Percentiles rank a stretch among this genome's conserved stretches.
These are phyloP conservation scores for Plasmodium reichenowi DNA, from an alignment of 169 alveolate genomes.

Conservation along the genomic window DNA sequence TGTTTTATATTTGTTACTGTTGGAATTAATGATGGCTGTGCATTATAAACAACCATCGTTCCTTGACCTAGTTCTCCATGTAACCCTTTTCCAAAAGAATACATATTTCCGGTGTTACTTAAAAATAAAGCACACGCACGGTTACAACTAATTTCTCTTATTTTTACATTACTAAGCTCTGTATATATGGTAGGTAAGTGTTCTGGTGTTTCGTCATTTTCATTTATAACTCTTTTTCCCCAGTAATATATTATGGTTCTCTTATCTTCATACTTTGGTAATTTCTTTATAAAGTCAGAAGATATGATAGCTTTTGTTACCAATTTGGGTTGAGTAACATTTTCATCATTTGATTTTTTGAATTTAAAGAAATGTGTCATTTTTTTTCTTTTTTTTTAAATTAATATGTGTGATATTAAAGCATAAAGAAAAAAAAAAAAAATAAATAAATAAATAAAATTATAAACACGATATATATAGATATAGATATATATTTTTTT, in stretches of 20 bases:
- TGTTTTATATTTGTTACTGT: constrained; percentile 66
- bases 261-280: constrained; percentile 77
- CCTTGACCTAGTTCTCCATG: constrained; percentile 88
- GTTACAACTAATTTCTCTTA: constrained; percentile 80
- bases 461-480: not conserved
- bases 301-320: constrained; percentile 74
- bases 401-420: not conserved
- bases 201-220: constrained; percentile 71
- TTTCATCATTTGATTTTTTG: constrained; percentile 65
- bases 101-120: constrained; percentile 76
- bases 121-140: constrained; percentile 82
- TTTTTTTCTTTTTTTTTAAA: constrained; percentile 7
- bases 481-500: not conserved
- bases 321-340: constrained; percentile 65
- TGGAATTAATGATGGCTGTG: constrained; percentile 81
- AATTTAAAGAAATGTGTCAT: constrained; percentile 64
- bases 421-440: constrained; percentile 5
- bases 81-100: constrained; percentile 85
- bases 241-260: constrained; percentile 74
- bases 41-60: constrained; percentile 46
- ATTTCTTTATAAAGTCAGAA: constrained; percentile 56
- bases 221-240: constrained; percentile 76
- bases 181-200: constrained; percentile 82
- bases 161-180: constrained; percentile 80
- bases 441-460: not conserved